These are phyloP conservation scores for Knufia fluminis DNA, from an alignment of 2,329 filamentous ascomycete genomes.

Conservation along the genomic window DNA sequence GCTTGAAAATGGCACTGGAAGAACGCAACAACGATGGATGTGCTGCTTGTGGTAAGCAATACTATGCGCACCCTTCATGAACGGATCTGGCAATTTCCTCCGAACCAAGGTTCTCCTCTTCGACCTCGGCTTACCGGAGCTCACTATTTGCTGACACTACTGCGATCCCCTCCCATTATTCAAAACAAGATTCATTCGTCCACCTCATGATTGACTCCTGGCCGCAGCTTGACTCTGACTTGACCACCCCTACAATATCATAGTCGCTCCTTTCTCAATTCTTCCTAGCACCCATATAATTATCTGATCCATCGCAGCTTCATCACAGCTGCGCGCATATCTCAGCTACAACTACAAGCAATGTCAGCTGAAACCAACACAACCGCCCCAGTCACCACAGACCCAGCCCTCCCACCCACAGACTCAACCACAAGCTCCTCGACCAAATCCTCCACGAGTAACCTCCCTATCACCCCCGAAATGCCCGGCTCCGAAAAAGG, in stretches of 20 bases:
- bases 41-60: too few species aligned
- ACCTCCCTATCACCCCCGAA: slow-evolving; percentile 1
- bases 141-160: background rate
- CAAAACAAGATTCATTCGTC: slow-evolving; percentile 6
- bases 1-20: too few species aligned
- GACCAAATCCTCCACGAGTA: background rate
- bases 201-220: background rate
- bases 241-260: background rate
- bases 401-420: slow-evolving; percentile 3
- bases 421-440: background rate
- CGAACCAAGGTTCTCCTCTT: background rate
- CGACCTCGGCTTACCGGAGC: slow-evolving; percentile 5
- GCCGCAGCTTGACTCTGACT: background rate
- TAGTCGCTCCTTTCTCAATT: background rate
- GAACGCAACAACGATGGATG: too few species aligned
- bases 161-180: background rate
- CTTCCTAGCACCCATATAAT: background rate
- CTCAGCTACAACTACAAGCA: background rate
- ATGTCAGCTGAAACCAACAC: slow-evolving; percentile 5
- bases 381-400: background rate
- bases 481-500: slow-evolving; percentile 29
- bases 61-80: too few species aligned
- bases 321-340: background rate
- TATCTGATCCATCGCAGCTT: background rate
- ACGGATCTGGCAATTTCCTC: background rate